phyloP scores from a whole-genome alignment of 2,329 filamentous ascomycete genomes.

The Colletotrichum noveboracense region DNA sequence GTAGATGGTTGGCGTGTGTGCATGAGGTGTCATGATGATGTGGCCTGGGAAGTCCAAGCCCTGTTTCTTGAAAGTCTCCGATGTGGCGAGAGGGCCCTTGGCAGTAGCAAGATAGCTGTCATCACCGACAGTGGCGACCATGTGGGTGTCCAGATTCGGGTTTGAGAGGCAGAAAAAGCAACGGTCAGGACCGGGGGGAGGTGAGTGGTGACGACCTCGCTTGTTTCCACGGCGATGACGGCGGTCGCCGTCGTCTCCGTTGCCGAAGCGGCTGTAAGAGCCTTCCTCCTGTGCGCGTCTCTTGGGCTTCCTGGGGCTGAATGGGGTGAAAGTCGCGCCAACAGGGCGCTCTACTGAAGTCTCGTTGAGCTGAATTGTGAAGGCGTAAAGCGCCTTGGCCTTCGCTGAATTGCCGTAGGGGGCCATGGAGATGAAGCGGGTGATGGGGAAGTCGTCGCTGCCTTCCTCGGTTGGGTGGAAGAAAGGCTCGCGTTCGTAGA shows the following conservation, averaged over 20 bases:
- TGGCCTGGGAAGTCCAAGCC: slow-evolving; percentile 81
- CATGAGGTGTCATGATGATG: slow-evolving; percentile 88
- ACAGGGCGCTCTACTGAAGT: slow-evolving; percentile 64
- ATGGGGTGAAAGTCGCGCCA: slow-evolving; percentile 79
- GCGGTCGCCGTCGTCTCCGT: slow-evolving; percentile 45
- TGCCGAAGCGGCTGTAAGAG: slow-evolving; percentile 60
- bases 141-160: slow-evolving; percentile 80
- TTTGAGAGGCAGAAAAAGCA: slow-evolving; percentile 98
- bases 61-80: slow-evolving; percentile 67
- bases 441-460: slow-evolving; percentile 64
- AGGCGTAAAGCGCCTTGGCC: slow-evolving; percentile 82
- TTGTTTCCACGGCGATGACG: slow-evolving; percentile 46
- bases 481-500: slow-evolving; percentile 93
- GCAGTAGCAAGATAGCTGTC: slow-evolving; percentile 90
- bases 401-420: slow-evolving; percentile 77
- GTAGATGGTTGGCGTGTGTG: slow-evolving; percentile 78
- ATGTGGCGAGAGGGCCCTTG: slow-evolving; percentile 83
- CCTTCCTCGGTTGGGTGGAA: slow-evolving; percentile 64
- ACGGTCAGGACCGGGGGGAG: slow-evolving; percentile 73
- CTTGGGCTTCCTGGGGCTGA: slow-evolving; percentile 54
- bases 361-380: slow-evolving; percentile 71
- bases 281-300: slow-evolving; percentile 63
- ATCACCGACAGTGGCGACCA: slow-evolving; percentile 88
- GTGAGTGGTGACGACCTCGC: slow-evolving; percentile 50
- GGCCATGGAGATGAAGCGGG: slow-evolving; percentile 90